Percentiles rank a stretch among this genome's conserved stretches.
Conservation (phyloP, 768 basidiomycete genomes). For the Leccinum obscurum region DNA sequence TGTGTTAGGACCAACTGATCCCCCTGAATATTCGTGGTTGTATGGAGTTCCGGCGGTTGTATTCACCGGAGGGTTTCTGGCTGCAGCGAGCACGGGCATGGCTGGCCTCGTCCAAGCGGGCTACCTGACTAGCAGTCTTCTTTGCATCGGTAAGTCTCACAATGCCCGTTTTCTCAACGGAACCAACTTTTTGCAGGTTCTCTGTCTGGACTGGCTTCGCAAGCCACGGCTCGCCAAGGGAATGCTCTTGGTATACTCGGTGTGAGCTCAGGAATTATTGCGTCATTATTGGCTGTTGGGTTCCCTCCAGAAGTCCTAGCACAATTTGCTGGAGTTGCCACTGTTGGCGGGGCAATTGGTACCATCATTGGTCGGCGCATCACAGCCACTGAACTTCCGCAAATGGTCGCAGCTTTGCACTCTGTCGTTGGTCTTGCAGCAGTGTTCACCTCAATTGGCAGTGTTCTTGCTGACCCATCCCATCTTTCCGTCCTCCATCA, state of each 20-base stretch:
- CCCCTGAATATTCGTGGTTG: conserved; percentile 85
- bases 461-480: conserved; percentile 68
- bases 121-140: conserved; percentile 80
- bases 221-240: conserved; percentile 83
- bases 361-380: conserved; percentile 77
- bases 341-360: conserved; percentile 71
- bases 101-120: conserved; percentile 86
- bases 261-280: conserved; percentile 76
- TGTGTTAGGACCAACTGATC: conserved; percentile 68
- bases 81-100: conserved; percentile 82
- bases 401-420: conserved; percentile 80
- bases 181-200: conserved; percentile 49
- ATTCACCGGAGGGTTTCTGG: conserved; percentile 81
- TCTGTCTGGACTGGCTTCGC: conserved; percentile 75
- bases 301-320: conserved; percentile 72
- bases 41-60: conserved; percentile 78
- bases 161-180: not conserved
- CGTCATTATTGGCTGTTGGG: conserved; percentile 81
- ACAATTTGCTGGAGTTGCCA: conserved; percentile 77
- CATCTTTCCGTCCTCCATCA: conserved; percentile 76
- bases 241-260: conserved; percentile 87
- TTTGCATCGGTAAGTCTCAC: conserved; percentile 67
- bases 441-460: conserved; percentile 81
- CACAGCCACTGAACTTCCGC: conserved; percentile 85
- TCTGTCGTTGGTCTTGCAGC: conserved; percentile 90